These are phyloP conservation scores for Epichloe sibirici DNA, from an alignment of 2,329 filamentous ascomycete species.

Conservation along the genomic window DNA sequence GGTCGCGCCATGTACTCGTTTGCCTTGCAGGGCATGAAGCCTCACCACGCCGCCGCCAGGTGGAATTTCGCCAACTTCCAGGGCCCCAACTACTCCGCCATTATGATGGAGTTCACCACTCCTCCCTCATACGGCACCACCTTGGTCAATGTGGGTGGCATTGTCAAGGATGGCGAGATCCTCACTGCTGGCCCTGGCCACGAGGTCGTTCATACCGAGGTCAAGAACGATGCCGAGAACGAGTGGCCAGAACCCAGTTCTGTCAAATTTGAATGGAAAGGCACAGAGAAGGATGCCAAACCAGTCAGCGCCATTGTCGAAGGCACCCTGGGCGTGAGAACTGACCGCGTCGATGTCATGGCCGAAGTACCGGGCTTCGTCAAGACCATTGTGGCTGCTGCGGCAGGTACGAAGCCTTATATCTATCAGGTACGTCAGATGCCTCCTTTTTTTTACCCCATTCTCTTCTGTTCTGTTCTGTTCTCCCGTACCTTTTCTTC, in stretches of 20 bases:
- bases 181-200: slow-evolving; percentile 57
- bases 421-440: slow-evolving; percentile 71
- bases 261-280: slow-evolving; percentile 66
- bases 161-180: slow-evolving; percentile 72
- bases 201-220: slow-evolving; percentile 55
- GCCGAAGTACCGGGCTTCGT: slow-evolving; percentile 90
- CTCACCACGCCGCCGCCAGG: slow-evolving; percentile 79
- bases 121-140: slow-evolving; percentile 88
- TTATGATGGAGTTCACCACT: slow-evolving; percentile 94
- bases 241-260: slow-evolving; percentile 80
- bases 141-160: slow-evolving; percentile 67
- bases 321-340: slow-evolving; percentile 52
- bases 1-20: slow-evolving; percentile 71
- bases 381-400: slow-evolving; percentile 81
- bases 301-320: slow-evolving; percentile 57
- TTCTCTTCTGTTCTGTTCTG: no score
- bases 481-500: no score
- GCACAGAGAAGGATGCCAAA: slow-evolving; percentile 66
- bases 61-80: slow-evolving; percentile 97
- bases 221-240: slow-evolving; percentile 61
- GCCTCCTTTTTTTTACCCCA: no score
- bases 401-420: slow-evolving; percentile 88
- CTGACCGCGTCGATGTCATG: slow-evolving; percentile 85
- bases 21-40: slow-evolving; percentile 96
- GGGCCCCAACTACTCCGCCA: slow-evolving; percentile 69